Base-by-base conservation (phyloP, 495 filamentous ascomycete genomes). In the Penicillium lagena region DNA sequence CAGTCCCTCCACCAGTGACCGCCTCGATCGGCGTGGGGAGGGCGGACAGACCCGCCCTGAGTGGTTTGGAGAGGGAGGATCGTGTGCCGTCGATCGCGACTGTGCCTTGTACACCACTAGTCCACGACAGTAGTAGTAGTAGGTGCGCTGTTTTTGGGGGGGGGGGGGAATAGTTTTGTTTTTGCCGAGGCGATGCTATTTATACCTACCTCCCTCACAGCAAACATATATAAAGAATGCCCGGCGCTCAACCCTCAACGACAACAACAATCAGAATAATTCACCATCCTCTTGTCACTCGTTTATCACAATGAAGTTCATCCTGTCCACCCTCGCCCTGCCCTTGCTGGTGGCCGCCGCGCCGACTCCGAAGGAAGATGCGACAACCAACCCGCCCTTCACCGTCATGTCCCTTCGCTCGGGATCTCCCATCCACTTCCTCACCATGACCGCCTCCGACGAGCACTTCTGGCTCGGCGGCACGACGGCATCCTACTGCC, bases 381-480 rank as follows among this genome's bases (percentile, higher is more conserved):
- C 46, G 36, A 11, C 36, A 9, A 22, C 53, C 43, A 56, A 49
- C 45, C 50, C 58, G 4, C 39, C 54, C 31, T 69, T 69, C 52
- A 43, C 49, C 34, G 59, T 68, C 30, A 66, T 68, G 59, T 50
- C 70, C 45, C 34, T 49, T 34, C 67, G 63, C 44, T 72, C 68
- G 4, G 67, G 44, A 34, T 70, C 64, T 1, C 66, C 67, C 12
- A 64, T 74, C 55, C 69, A 74, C 51, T 58, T 61, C 47, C 37
- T 56, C 7, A 44, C 58, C 40, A 45, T 74, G 49, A 72, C 65
- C 42, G 69, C 69, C 13, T 53, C 54, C 7, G 61, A 62, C n/a
- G 50, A 60, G 31, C 54, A 55, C 32, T 70, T 74, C 63, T 74
- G 49, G 42, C 56, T 74, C 1, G 68, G 68, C 29, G 66, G 62